phyloP scores from a whole-genome alignment of 495 filamentous ascomycete genomes.

The Eremomyces bilateralis region DNA sequence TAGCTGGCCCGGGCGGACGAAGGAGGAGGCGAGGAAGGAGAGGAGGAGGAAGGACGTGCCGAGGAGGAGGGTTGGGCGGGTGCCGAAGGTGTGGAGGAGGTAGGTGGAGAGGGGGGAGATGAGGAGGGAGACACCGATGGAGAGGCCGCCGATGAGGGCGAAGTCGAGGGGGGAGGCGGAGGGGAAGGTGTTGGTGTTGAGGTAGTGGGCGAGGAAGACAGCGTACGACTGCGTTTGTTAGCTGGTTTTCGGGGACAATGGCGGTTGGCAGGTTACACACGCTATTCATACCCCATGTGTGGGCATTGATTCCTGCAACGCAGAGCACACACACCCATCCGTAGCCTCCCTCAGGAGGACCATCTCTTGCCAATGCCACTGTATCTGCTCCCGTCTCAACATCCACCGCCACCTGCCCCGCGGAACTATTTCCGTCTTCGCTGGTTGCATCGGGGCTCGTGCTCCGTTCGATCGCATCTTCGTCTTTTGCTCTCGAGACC shows the following conservation, averaged over 20 bases:
- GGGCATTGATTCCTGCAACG: slow-evolving; percentile 20
- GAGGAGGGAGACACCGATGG: slow-evolving; percentile 25
- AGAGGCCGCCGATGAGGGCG: slow-evolving; percentile 31
- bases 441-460: too few species aligned
- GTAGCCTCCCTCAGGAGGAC: slow-evolving; percentile 27
- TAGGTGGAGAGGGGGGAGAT: slow-evolving; percentile 27
- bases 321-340: slow-evolving; percentile 25
- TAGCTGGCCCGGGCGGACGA: slow-evolving; percentile 17
- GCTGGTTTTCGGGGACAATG: background rate
- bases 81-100: slow-evolving; percentile 18
- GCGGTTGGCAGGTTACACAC: slow-evolving; percentile 5
- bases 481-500: too few species aligned
- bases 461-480: too few species aligned
- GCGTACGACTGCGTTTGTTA: slow-evolving; percentile 18
- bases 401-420: too few species aligned
- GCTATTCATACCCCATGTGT: slow-evolving; percentile 24
- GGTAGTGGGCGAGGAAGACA: slow-evolving; percentile 31
- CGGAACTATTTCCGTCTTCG: too few species aligned
- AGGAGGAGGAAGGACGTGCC: slow-evolving; percentile 22
- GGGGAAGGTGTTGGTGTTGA: slow-evolving; percentile 23
- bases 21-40: slow-evolving; percentile 26
- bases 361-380: slow-evolving; percentile 1
- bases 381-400: background rate
- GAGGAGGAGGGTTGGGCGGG: slow-evolving; percentile 19
- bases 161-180: slow-evolving; percentile 24